Base-by-base conservation (phyloP, 192 early-diverging fungal genomes). In the Coemansia sp. region DNA sequence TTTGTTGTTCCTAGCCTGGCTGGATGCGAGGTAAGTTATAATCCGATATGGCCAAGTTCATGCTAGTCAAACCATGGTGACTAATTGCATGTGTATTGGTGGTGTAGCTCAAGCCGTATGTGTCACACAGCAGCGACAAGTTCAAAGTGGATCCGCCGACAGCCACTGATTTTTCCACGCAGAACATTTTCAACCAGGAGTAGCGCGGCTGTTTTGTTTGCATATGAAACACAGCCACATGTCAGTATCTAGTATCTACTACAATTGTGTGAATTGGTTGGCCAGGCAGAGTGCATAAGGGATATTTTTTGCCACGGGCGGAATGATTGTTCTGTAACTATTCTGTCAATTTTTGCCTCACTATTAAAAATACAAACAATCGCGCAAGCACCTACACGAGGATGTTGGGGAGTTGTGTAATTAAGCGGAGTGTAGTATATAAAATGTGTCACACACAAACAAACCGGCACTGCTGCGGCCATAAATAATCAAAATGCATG, bases 1-100 rank as follows among this genome's bases (percentile, higher is more conserved):
- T 82, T 74, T 61, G 80, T 78, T 23, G 75, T 82, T n/a, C 80
- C 80, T 32, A 71, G 78, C 50, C 53, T 82, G 57, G 11, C 64
- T 2, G 54, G 22, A 50, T 82, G 74, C 62, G 71, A 82, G 56
- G 71, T 74, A 74, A 60, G 66, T 37, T 50, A 6, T 26, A 12
- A 24, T 12, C 43, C 19, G 45, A 2, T 8, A 1, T 43, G 41
- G 41, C 12, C 16, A n/a, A 16, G 4, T 2, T 32, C 11, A 4
- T 24, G 29, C 2, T 41, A 18, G 39, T 7, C 41, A 11, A 49
- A 35, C 39, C 32, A 27, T 9, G 18, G 27, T n/a, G 11, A 10
- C 8, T 50, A 18, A 20, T 43, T 43, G 41, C 41, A 16, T 16
- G 41, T 4, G 41, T 43, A 43, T 43, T 38, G 10, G 16, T 11